phyloP scores from a whole-genome alignment of 495 filamentous ascomycete genomes.

The Aspergillus bridgeri region DNA sequence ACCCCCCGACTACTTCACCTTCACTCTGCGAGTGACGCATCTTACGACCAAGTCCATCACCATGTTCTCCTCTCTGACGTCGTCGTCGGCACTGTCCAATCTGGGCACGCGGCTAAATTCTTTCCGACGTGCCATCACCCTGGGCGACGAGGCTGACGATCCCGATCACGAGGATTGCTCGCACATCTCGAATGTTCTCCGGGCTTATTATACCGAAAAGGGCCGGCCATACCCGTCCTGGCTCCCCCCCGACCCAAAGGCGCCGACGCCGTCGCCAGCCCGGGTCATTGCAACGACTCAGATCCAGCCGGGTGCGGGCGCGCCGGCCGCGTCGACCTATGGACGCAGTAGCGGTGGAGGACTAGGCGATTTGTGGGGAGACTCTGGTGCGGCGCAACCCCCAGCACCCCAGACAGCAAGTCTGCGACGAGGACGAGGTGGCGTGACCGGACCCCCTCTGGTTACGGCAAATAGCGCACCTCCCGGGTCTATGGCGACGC shows the following conservation, averaged over 20 bases:
- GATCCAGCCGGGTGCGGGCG: constrained; percentile 44
- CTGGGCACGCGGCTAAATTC: constrained; percentile 76
- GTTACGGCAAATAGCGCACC: constrained; percentile 11
- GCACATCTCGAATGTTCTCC: constrained; percentile 91
- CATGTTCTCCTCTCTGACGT: constrained; percentile 67
- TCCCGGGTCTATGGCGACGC: constrained; percentile 8
- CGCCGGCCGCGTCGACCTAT: constrained; percentile 26
- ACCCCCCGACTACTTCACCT: neutral
- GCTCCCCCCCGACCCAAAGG: constrained; percentile 85
- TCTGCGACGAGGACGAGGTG: constrained; percentile 46
- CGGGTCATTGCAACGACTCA: constrained; percentile 50
- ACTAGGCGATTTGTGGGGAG: constrained; percentile 84
- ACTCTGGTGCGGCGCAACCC: constrained; percentile 44
- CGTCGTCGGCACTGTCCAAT: constrained; percentile 68
- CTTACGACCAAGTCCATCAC: constrained; percentile 16
- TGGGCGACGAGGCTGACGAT: constrained; percentile 72
- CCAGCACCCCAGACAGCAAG: constrained; percentile 50
- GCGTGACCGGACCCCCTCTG: constrained; percentile 7
- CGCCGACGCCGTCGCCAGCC: constrained; percentile 55
- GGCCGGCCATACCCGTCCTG: constrained; percentile 77
- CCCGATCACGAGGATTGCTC: constrained; percentile 90
- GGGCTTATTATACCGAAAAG: constrained; percentile 90
- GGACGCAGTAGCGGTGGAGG: constrained; percentile 45
- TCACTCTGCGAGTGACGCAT: neutral
- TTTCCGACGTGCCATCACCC: constrained; percentile 74